Evolutionary conservation across 345 rosid genomes (phyloP).

Genomic region (Hypericum perforatum): DNA sequence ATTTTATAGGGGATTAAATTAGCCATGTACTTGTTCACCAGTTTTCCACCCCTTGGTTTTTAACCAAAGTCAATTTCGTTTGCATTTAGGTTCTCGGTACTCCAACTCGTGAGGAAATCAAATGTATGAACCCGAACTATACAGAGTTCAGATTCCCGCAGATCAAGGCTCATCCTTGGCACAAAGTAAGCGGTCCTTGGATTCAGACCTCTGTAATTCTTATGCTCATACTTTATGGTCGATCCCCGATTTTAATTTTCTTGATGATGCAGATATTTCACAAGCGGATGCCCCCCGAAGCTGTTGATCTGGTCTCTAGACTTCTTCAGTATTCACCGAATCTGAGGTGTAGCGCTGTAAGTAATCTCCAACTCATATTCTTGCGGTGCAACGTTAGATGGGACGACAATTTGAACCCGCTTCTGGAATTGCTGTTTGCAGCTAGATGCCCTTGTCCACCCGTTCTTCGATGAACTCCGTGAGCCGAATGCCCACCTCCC

Average conservation of each 20-base stretch:
- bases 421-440: background rate
- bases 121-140: slow-evolving; percentile 22
- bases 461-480: slow-evolving; percentile 13
- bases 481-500: slow-evolving; percentile 10
- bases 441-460: slow-evolving; percentile 13
- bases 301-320: slow-evolving; percentile 20
- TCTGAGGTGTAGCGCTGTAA: slow-evolving; percentile 15
- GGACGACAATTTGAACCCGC: background rate
- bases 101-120: slow-evolving; percentile 24
- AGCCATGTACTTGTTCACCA: background rate
- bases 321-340: slow-evolving; percentile 23
- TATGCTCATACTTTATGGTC: too few species aligned
- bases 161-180: slow-evolving; percentile 12
- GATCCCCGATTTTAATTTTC: background rate
- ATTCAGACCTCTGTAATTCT: background rate
- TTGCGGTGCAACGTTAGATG: background rate
- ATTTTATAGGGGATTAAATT: background rate
- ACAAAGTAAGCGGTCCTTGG: slow-evolving; percentile 14
- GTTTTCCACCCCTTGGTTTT: background rate
- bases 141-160: slow-evolving; percentile 18
- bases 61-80: background rate
- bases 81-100: slow-evolving; percentile 14
- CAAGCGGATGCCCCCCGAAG: slow-evolving; percentile 23
- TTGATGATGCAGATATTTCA: slow-evolving; percentile 13
- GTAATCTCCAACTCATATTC: background rate